Evolutionary conservation across 805 yeast genomes (phyloP).

Genomic region (Nakazawaea ishiwadae): DNA sequence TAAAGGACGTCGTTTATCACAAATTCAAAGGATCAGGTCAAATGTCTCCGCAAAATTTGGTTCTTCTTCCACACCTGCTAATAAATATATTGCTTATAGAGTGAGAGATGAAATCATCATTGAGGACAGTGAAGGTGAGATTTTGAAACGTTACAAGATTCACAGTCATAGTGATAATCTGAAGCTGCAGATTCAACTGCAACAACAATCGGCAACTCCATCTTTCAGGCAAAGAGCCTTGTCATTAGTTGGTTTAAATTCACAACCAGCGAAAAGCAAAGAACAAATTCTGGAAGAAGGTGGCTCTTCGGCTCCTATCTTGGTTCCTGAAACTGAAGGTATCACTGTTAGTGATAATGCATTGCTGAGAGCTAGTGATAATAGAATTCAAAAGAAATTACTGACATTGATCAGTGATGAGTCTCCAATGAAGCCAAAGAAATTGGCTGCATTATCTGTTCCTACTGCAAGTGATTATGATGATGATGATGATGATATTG

Average conservation of each 20-base stretch:
- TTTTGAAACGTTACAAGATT: slow-evolving; percentile 75
- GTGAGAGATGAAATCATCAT: slow-evolving; percentile 73
- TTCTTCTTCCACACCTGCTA: slow-evolving; percentile 4
- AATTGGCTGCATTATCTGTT: slow-evolving; percentile 16
- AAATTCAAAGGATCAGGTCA: slow-evolving; percentile 5
- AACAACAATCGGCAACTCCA: too few relatives aligned
- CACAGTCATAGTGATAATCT: slow-evolving; percentile 43
- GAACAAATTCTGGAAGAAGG: slow-evolving; percentile 9
- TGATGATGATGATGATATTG: too few relatives aligned
- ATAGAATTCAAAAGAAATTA: slow-evolving; percentile 9
- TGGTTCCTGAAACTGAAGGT: slow-evolving; percentile 7
- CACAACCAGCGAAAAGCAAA: slow-evolving; percentile 11
- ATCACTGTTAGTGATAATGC: slow-evolving; percentile 5
- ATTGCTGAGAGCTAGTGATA: slow-evolving; percentile 8
- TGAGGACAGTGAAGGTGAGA: slow-evolving; percentile 90
- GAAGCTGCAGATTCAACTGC: slow-evolving; percentile 5
- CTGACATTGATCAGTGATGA: slow-evolving; percentile 3
- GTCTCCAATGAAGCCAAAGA: slow-evolving; percentile 17
- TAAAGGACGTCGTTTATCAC: slow-evolving; percentile 7
- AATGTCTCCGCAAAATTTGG: slow-evolving; percentile 1
- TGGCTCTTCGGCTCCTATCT: background rate
- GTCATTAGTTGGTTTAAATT: slow-evolving; percentile 22
- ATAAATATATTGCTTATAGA: slow-evolving; percentile 66
- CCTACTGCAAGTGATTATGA: background rate
- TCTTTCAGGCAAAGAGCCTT: slow-evolving; percentile 17